These are phyloP conservation scores for Hypholoma fasciculare DNA, from an alignment of 768 basidiomycete genomes.

Conservation along the genomic window DNA sequence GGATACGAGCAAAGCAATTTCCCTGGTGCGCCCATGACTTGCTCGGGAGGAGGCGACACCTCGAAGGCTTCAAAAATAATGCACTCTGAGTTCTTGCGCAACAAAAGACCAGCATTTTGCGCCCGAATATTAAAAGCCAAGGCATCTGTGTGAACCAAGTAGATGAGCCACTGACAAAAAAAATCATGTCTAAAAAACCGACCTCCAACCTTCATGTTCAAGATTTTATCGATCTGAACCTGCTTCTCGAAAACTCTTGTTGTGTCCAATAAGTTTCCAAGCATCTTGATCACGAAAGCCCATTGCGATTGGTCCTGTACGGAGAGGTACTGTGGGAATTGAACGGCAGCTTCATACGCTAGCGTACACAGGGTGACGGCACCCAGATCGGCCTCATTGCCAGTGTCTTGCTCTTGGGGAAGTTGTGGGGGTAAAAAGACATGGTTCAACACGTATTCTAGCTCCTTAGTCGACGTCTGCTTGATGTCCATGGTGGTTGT, in stretches of 20 bases:
- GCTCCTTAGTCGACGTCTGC: background rate
- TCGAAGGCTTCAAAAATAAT: constrained; percentile 49
- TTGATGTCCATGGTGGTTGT: background rate
- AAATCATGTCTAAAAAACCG: background rate
- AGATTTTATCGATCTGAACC: background rate
- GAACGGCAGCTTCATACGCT: constrained; percentile 15
- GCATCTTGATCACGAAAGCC: constrained; percentile 30
- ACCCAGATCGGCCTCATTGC: background rate
- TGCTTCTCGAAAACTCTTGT: constrained; percentile 5
- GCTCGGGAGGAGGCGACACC: constrained; percentile 32
- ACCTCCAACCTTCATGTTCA: constrained; percentile 11
- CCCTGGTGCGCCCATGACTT: constrained; percentile 37
- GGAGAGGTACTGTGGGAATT: constrained; percentile 16
- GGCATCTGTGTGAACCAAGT: constrained; percentile 27
- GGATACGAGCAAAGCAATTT: constrained; percentile 49
- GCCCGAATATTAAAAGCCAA: constrained; percentile 37
- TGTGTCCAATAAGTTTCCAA: constrained; percentile 8
- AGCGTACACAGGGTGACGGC: constrained; percentile 26
- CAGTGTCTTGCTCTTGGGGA: constrained; percentile 32
- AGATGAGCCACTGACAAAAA: too few species aligned
- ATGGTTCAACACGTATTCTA: constrained; percentile 35
- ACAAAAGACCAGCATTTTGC: constrained; percentile 49
- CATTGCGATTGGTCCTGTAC: constrained; percentile 20
- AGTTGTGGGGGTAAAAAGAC: constrained; percentile 43
- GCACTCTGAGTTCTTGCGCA: constrained; percentile 26